phyloP scores from a whole-genome alignment of 441 rosid species.

The Iberis amara region DNA sequence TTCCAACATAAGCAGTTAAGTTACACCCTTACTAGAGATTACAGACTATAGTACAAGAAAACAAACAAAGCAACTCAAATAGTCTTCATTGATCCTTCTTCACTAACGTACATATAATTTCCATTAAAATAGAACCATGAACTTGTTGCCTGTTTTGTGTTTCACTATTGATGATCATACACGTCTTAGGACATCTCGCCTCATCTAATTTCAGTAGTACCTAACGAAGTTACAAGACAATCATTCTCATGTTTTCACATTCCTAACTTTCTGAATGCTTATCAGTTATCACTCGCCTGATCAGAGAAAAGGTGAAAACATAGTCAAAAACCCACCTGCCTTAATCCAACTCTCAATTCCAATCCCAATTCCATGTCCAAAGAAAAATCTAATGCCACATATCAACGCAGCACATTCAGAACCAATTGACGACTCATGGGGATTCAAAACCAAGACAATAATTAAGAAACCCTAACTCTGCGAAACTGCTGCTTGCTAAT shows the following conservation, averaged over 20 bases:
- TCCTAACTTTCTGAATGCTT: too few relatives aligned
- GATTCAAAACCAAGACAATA: neutral
- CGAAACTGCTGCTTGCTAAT: neutral
- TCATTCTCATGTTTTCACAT: neutral
- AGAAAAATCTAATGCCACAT: neutral
- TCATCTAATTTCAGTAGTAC: neutral
- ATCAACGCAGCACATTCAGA: neutral
- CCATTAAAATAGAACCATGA: neutral
- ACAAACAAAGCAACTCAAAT: neutral
- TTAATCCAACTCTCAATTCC: neutral
- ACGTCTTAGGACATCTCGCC: neutral
- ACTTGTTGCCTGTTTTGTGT: neutral
- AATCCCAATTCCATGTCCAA: neutral
- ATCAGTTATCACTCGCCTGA: too few relatives aligned
- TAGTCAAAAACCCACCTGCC: neutral
- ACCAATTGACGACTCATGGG: neutral
- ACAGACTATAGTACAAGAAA: neutral
- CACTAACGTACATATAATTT: neutral
- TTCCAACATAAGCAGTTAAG: conserved; percentile 10
- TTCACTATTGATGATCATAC: conserved; percentile 1
- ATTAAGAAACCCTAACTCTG: neutral
- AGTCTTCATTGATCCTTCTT: conserved; percentile 4
- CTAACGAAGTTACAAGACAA: neutral
- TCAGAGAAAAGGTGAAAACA: neutral
- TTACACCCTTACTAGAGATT: neutral